These are phyloP conservation scores for Striga asiatica DNA, from an alignment of 257 asterid genomes.

Conservation along the genomic window DNA sequence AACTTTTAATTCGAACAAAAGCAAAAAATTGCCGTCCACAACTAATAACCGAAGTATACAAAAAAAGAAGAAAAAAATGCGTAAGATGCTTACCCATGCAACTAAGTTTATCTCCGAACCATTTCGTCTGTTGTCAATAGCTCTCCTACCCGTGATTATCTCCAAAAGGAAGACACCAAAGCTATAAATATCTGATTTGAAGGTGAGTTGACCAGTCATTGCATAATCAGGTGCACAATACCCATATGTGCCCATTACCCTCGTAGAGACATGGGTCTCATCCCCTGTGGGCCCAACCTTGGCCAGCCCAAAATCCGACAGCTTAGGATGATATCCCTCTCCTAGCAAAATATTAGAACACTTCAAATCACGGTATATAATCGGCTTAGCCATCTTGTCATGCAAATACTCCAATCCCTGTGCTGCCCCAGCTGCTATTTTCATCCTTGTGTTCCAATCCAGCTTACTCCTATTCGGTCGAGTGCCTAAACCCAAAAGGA, in stretches of 20 bases:
- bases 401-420: slow-evolving; percentile 77
- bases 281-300: slow-evolving; percentile 72
- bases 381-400: slow-evolving; percentile 55
- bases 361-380: slow-evolving; percentile 76
- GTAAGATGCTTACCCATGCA: slow-evolving; percentile 41
- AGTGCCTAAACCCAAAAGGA: slow-evolving; percentile 21
- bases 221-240: slow-evolving; percentile 88
- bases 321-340: slow-evolving; percentile 52
- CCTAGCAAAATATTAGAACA: slow-evolving; percentile 71
- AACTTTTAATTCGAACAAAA: background rate
- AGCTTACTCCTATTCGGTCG: slow-evolving; percentile 24
- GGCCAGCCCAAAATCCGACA: slow-evolving; percentile 89
- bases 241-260: slow-evolving; percentile 94
- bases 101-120: slow-evolving; percentile 45
- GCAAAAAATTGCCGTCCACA: background rate
- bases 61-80: background rate
- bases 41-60: background rate
- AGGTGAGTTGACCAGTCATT: slow-evolving; percentile 74
- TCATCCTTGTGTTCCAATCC: slow-evolving; percentile 74
- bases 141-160: slow-evolving; percentile 69
- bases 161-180: slow-evolving; percentile 83
- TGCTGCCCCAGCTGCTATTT: slow-evolving; percentile 83
- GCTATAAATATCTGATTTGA: slow-evolving; percentile 74
- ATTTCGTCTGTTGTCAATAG: slow-evolving; percentile 38
- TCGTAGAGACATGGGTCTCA: slow-evolving; percentile 67